These are phyloP conservation scores for Penicillium palitans DNA, from an alignment of 2,329 filamentous ascomycete genomes.

Conservation along the genomic window DNA sequence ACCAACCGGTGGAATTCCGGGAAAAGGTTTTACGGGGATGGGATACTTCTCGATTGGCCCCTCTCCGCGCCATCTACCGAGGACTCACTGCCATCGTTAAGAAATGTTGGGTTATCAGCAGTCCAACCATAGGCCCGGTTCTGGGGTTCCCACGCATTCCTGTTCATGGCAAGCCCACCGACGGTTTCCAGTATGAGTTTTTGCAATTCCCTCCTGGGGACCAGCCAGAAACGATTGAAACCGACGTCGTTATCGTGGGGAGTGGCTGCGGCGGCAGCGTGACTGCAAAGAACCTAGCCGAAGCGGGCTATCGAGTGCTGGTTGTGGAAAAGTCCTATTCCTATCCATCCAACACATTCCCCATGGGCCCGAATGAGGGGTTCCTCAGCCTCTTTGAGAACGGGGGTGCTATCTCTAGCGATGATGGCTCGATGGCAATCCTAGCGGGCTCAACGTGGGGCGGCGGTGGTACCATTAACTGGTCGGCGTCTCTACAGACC, in stretches of 20 bases:
- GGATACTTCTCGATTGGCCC: conserved; percentile 54
- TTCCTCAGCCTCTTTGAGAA: conserved; percentile 68
- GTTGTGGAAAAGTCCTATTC: conserved; percentile 83
- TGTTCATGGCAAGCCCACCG: conserved; percentile 52
- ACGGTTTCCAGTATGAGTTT: conserved; percentile 58
- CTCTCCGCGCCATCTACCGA: conserved; percentile 53
- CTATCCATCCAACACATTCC: conserved; percentile 69
- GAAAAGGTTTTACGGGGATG: conserved; percentile 56
- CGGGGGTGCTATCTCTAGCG: conserved; percentile 57
- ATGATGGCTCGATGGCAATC: conserved; percentile 61
- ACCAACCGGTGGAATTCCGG: conserved; percentile 56
- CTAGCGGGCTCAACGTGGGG: conserved; percentile 75
- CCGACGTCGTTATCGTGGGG: conserved; percentile 82
- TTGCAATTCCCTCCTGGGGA: conserved; percentile 57
- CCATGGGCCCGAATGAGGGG: conserved; percentile 67
- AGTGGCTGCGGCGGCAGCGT: conserved; percentile 86
- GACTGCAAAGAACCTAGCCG: conserved; percentile 74
- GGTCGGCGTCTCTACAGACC: conserved; percentile 68
- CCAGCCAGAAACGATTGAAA: conserved; percentile 63
- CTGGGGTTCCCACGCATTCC: conserved; percentile 58
- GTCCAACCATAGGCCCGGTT: conserved; percentile 51
- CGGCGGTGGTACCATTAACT: conserved; percentile 86
- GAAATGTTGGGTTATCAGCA: conserved; percentile 55
- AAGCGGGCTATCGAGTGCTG: conserved; percentile 72
- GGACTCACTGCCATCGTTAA: conserved; percentile 53